Evolutionary conservation across 129 eudicot species (phyloP), one percentile per base, ranked within the genome.

Genomic region (Solidago caesia): DNA sequence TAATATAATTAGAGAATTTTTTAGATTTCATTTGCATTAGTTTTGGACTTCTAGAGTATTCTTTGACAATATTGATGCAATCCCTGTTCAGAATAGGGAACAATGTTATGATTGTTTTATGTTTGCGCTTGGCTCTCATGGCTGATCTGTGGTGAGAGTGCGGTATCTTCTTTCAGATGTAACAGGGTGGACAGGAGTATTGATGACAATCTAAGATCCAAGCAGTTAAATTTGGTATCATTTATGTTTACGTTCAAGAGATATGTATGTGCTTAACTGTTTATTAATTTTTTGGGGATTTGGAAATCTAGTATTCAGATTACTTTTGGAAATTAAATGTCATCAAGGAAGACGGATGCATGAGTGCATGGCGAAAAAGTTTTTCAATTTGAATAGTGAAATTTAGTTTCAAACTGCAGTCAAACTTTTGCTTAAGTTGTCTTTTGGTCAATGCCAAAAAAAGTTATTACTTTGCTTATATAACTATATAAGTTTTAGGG

Each of bases 231-330:
- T 51, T 29, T 29, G 39, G 39, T 29, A 53, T 16, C 46, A 39
- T 33, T 44, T 27, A 33, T 12, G 6, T 27, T 63, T 63, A 29
- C 5, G 15, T 33, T n/a, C 29, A 14, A 63, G 46, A 63, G 55
- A 67, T 67, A 44, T 67, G 57, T 67, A 46, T 70, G n/a, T n/a
- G n/a, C n/a, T n/a, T n/a, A n/a, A n/a, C n/a, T 70, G 7, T 43
- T 41, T 67, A 44, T n/a, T 15, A 56, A 10, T 4, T n/a, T 56
- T 15, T 9, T 56, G 15, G 2, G 1, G 25, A 29, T 29, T 15
- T 25, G 44, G 16, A 26, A 46, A 44, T 67, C 11, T 70, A 71
- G 41, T 43, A 55, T 71, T 11, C 39, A 42, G 49, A n/a, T 71
- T 16, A 71, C 56, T 15, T 33, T 71, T 42, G 53, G 66, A 71